Evolutionary conservation across 192 early-diverging fungal genomes (phyloP).

Genomic region (Backusella luteola): DNA sequence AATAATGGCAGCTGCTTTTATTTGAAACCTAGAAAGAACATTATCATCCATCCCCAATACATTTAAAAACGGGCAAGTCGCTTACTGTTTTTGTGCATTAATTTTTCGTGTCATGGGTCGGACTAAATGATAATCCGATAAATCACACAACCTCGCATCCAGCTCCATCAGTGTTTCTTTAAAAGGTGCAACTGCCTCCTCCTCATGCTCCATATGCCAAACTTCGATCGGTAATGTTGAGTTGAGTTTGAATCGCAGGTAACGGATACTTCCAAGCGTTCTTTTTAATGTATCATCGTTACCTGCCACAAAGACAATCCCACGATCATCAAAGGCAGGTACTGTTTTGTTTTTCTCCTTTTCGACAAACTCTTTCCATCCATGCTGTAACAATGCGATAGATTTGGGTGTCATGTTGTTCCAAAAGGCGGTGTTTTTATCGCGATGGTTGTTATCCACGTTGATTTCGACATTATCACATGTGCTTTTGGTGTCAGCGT

Average conservation of each 20-base stretch:
- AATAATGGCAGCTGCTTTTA: conserved; percentile 46
- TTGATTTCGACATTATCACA: conserved; percentile 18
- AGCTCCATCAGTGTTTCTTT: neutral
- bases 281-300: conserved; percentile 32
- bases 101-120: conserved; percentile 18
- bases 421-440: conserved; percentile 24
- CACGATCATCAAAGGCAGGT: neutral
- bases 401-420: conserved; percentile 9
- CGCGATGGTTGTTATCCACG: conserved; percentile 24
- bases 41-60: neutral
- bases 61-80: neutral
- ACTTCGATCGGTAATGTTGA: conserved; percentile 31
- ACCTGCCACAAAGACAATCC: conserved; percentile 36
- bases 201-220: conserved; percentile 33
- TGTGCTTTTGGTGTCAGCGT: neutral
- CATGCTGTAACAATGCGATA: neutral
- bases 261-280: conserved; percentile 12
- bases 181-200: neutral
- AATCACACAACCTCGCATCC: conserved; percentile 13
- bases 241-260: conserved; percentile 9
- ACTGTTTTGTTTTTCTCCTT: neutral
- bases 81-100: conserved; percentile 22
- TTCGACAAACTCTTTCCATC: conserved; percentile 27
- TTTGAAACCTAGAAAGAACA: conserved; percentile 30
- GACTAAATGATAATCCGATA: conserved; percentile 17